Evolutionary conservation across 495 filamentous ascomycete genomes (phyloP).

Genomic region (Penicillium coffeae): DNA sequence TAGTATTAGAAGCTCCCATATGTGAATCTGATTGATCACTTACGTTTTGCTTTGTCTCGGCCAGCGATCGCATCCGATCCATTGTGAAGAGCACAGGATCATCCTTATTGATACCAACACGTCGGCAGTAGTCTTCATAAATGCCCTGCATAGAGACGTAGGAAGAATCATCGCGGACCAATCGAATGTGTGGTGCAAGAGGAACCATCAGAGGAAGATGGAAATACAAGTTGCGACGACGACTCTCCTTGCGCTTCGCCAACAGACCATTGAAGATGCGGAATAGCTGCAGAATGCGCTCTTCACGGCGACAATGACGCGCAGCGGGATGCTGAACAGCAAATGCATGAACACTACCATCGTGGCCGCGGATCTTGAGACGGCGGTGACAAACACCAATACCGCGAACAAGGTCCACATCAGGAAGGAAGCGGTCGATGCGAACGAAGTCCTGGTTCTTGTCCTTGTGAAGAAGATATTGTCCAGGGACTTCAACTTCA

Average conservation of each 20-base stretch:
- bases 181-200: constrained; percentile 83
- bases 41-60: constrained; percentile 63
- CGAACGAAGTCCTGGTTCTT: constrained; percentile 98
- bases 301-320: constrained; percentile 85
- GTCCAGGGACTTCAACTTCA: constrained; percentile 95
- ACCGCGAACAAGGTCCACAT: constrained; percentile 84
- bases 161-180: constrained; percentile 91
- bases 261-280: constrained; percentile 91
- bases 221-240: constrained; percentile 91
- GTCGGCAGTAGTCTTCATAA: constrained; percentile 92
- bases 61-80: constrained; percentile 77
- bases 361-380: constrained; percentile 94
- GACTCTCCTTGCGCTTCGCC: constrained; percentile 86
- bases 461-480: constrained; percentile 94
- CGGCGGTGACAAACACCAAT: constrained; percentile 87
- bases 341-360: constrained; percentile 91
- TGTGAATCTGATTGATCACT: constrained; percentile 7
- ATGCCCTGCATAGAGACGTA: constrained; percentile 92
- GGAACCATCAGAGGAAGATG: constrained; percentile 93
- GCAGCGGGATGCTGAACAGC: constrained; percentile 94
- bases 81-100: constrained; percentile 92
- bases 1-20: constrained; percentile 6
- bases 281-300: constrained; percentile 95
- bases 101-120: constrained; percentile 82
- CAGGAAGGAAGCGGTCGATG: constrained; percentile 92